A percentile compares a stretch with the other conserved stretches of the same genome.
These are phyloP conservation scores for Venturia oleaginea DNA, from an alignment of 2,329 filamentous ascomycete species.

Conservation along the genomic window DNA sequence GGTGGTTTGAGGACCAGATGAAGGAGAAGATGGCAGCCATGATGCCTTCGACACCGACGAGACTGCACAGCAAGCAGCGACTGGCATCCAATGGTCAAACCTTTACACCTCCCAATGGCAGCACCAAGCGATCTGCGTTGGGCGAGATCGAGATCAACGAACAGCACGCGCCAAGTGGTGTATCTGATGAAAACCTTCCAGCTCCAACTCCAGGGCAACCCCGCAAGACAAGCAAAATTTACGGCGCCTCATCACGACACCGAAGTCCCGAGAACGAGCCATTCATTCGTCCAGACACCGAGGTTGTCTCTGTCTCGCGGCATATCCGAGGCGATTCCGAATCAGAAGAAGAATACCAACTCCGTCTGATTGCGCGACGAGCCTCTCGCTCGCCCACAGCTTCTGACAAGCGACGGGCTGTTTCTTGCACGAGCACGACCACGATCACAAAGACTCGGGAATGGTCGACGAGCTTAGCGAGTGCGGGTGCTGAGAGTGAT, in stretches of 20 bases:
- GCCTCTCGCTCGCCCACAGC: conserved; percentile 17
- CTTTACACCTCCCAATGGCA: conserved; percentile 77
- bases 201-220: conserved; percentile 94
- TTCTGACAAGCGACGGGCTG: conserved; percentile 50
- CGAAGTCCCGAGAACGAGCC: conserved; percentile 28
- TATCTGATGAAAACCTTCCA: conserved; percentile 79
- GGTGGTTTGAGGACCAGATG: conserved; percentile 76
- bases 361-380: conserved; percentile 58
- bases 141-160: conserved; percentile 87
- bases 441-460: conserved; percentile 46
- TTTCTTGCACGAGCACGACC: conserved; percentile 66
- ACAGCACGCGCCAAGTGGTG: conserved; percentile 31
- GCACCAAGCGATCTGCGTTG: conserved; percentile 71
- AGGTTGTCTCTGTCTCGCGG: conserved; percentile 52
- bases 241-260: conserved; percentile 42
- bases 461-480: conserved; percentile 24
- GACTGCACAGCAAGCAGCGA: conserved; percentile 32
- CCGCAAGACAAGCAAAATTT: conserved; percentile 72
- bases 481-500: conserved; percentile 34
- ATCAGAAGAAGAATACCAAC: conserved; percentile 73
- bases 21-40: conserved; percentile 70
- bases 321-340: conserved; percentile 53
- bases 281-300: conserved; percentile 46
- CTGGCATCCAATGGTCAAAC: conserved; percentile 58
- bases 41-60: conserved; percentile 46